phyloP scores from a whole-genome alignment of 345 rosid species.

The Citrus inodora region DNA sequence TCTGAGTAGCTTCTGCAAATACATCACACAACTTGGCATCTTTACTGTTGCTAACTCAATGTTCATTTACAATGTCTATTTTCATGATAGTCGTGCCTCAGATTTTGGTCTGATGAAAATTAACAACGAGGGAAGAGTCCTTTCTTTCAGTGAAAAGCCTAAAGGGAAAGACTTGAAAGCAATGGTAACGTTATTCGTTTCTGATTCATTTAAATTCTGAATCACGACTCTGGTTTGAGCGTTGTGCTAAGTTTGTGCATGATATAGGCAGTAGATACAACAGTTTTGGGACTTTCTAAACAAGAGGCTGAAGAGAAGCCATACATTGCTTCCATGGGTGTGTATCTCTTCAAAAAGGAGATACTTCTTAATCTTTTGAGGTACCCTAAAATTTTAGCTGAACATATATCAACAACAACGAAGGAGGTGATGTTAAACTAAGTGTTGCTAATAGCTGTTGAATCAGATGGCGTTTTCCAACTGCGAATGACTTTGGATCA shows the following conservation, averaged over 20 bases:
- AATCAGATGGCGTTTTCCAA: slow-evolving; percentile 94
- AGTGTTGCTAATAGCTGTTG: slow-evolving; percentile 2
- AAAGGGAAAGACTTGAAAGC: slow-evolving; percentile 74
- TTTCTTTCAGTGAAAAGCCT: slow-evolving; percentile 91
- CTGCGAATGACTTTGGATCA: slow-evolving; percentile 96
- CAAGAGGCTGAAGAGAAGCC: slow-evolving; percentile 84
- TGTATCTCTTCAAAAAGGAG: slow-evolving; percentile 92
- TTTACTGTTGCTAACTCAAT: not conserved
- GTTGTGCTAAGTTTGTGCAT: not conserved
- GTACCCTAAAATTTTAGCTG: slow-evolving; percentile 30
- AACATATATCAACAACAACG: not conserved
- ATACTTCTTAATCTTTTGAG: slow-evolving; percentile 87
- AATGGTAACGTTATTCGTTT: slow-evolving; percentile 47
- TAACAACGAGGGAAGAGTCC: slow-evolving; percentile 75
- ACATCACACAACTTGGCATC: not conserved
- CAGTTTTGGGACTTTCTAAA: slow-evolving; percentile 73
- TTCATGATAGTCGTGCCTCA: slow-evolving; percentile 83
- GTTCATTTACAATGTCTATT: slow-evolving; percentile 13
- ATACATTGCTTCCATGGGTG: slow-evolving; percentile 98
- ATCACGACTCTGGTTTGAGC: not conserved
- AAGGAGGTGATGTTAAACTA: not conserved
- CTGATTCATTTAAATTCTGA: not conserved
- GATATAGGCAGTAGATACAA: slow-evolving; percentile 82
- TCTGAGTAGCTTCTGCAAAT: not conserved
- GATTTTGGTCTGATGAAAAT: slow-evolving; percentile 98